Evolutionary conservation across 1,284 basidiomycete species (phyloP).

Genomic region (Coniferiporia weirii): DNA sequence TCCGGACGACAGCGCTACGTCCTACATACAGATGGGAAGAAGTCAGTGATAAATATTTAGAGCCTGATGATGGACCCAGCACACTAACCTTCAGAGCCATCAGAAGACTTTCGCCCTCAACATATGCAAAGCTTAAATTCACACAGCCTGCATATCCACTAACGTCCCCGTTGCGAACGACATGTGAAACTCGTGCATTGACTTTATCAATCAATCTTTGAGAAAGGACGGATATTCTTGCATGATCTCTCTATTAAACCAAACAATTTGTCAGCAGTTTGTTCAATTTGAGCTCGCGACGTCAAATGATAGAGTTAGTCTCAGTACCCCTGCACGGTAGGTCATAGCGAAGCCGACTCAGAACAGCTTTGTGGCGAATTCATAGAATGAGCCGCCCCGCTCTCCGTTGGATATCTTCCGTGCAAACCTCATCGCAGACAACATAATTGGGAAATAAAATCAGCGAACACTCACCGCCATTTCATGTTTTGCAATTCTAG

Average conservation of each 20-base stretch:
- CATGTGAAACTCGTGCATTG: constrained; percentile 79
- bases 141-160: constrained; percentile 90
- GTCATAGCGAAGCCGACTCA: constrained; percentile 56
- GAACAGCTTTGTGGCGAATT: constrained; percentile 10
- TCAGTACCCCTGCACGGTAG: constrained; percentile 89
- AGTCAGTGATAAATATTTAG: background rate
- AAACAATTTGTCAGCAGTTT: constrained; percentile 15
- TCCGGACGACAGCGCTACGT: constrained; percentile 95
- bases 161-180: constrained; percentile 90
- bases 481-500: constrained; percentile 86
- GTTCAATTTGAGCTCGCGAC: background rate
- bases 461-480: constrained; percentile 71
- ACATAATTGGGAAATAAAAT: constrained; percentile 8
- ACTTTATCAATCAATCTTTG: constrained; percentile 82
- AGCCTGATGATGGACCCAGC: constrained; percentile 44
- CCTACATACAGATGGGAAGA: constrained; percentile 39
- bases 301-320: constrained; percentile 18
- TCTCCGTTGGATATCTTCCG: constrained; percentile 20
- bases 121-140: constrained; percentile 95
- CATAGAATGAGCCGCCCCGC: constrained; percentile 8
- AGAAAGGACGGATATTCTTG: constrained; percentile 71
- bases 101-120: constrained; percentile 94
- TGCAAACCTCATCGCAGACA: constrained; percentile 32
- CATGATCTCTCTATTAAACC: constrained; percentile 70
- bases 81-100: constrained; percentile 95